Percentiles rank a stretch among this genome's conserved stretches.
Evolutionary conservation across 163 green algal species (phyloP).

Genomic region (Chlamydomonas reinhardtii): DNA sequence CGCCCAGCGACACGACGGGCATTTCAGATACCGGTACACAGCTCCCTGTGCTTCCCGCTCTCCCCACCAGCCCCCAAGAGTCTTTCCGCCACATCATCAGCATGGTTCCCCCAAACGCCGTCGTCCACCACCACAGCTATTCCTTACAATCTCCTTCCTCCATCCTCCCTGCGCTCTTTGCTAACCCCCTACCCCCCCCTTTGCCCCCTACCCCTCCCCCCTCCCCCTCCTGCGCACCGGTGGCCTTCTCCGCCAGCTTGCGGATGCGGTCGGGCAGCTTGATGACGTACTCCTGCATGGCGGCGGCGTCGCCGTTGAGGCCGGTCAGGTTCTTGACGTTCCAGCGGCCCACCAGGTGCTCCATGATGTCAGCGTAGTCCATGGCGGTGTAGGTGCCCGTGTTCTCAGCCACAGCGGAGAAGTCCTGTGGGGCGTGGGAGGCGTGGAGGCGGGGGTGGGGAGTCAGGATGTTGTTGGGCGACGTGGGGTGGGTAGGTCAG

Average conservation of each 20-base stretch:
- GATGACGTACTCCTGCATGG: constrained; percentile 89
- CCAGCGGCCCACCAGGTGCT: constrained; percentile 91
- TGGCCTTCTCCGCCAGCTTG: constrained; percentile 86
- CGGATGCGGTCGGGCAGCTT: constrained; percentile 91
- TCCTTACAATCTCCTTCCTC: too few species aligned
- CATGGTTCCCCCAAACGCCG: too few species aligned
- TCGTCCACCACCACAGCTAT: too few species aligned
- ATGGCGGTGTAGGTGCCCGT: constrained; percentile 88
- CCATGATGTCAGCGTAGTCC: constrained; percentile 97
- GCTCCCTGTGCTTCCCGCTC: too few species aligned
- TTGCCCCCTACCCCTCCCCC: not conserved
- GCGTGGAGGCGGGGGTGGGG: too few species aligned
- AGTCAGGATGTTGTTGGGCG: not conserved
- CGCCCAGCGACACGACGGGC: too few species aligned
- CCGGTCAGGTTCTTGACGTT: constrained; percentile 60
- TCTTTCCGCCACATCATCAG: too few species aligned
- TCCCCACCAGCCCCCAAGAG: too few species aligned
- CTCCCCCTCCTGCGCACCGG: constrained; percentile 33
- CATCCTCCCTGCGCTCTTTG: too few species aligned
- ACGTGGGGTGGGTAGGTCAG: not conserved
- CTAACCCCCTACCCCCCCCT: too few species aligned
- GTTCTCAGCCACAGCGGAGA: constrained; percentile 88
- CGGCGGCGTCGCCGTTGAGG: constrained; percentile 56
- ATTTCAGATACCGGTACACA: too few species aligned
- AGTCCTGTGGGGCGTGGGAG: constrained; percentile 77